Conservation (phyloP, 2,329 filamentous ascomycete genomes). For the Microcyclosporella mali region DNA sequence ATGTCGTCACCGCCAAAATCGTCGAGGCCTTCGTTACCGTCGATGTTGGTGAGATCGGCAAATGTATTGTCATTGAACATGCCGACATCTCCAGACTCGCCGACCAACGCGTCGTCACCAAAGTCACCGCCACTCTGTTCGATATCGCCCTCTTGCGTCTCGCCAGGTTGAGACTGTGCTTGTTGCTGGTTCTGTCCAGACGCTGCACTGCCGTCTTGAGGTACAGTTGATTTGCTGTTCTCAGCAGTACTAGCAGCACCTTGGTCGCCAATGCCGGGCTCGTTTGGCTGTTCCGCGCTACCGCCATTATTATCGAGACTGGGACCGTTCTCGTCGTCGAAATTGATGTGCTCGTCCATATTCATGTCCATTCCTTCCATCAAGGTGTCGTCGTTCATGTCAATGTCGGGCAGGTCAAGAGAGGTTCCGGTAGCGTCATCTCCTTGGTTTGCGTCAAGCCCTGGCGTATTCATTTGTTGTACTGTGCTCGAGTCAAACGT, state of each 20-base stretch:
- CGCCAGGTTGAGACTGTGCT: too few species aligned
- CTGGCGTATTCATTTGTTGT: neutral
- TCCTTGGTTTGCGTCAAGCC: too few species aligned
- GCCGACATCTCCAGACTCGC: neutral
- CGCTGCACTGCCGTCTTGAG: too few species aligned
- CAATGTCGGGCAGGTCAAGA: conserved; percentile 14
- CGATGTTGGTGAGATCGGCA: conserved; percentile 38
- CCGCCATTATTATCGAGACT: conserved; percentile 1
- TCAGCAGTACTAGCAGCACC: too few species aligned
- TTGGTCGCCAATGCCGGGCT: too few species aligned
- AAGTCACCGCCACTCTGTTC: too few species aligned
- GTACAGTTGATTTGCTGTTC: too few species aligned
- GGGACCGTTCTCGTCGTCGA: conserved; percentile 9
- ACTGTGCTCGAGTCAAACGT: neutral
- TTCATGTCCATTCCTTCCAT: conserved; percentile 25
- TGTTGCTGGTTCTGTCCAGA: too few species aligned
- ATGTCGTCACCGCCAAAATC: conserved; percentile 38
- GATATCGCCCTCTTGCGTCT: too few species aligned
- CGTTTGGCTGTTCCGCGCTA: neutral
- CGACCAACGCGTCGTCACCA: too few species aligned
- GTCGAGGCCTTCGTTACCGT: conserved; percentile 46
- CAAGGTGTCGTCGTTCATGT: conserved; percentile 16
- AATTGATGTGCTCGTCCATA: conserved; percentile 14
- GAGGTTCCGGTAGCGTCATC: conserved; percentile 34
- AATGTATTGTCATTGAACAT: conserved; percentile 24